Evolutionary conservation across 2,329 filamentous ascomycete genomes (phyloP).

Genomic region (Aspergillus versicolor): DNA sequence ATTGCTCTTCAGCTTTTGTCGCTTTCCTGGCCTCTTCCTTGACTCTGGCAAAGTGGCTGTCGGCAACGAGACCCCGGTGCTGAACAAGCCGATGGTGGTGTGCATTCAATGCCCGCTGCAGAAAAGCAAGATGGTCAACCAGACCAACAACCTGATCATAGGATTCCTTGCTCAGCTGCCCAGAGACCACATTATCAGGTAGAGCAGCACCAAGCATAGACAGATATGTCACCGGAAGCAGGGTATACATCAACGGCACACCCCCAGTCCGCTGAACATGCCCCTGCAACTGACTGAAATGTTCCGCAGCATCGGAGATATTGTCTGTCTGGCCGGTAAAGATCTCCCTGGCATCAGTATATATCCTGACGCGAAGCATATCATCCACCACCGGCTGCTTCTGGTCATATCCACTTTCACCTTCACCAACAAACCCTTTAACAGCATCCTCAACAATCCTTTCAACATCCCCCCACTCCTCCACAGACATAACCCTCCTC

Average conservation of each 20-base stretch:
- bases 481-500: neutral
- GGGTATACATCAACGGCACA: constrained; percentile 1
- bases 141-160: neutral
- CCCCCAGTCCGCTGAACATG: constrained; percentile 1
- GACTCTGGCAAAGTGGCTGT: neutral
- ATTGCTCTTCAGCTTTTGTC: neutral
- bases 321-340: neutral
- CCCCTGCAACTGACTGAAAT: neutral
- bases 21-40: neutral
- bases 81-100: neutral
- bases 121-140: neutral
- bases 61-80: neutral
- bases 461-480: neutral
- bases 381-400: neutral
- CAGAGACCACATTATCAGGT: neutral
- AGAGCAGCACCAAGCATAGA: constrained; percentile 2
- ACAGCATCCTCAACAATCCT: neutral
- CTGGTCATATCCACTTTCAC: too few relatives aligned
- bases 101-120: neutral
- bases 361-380: neutral
- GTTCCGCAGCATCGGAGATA: neutral
- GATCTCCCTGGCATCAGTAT: neutral
- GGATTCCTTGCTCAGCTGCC: neutral
- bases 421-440: neutral
- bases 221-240: constrained; percentile 4